Conservation (phyloP, 345 rosid genomes). For the Syzygium oleosum region DNA sequence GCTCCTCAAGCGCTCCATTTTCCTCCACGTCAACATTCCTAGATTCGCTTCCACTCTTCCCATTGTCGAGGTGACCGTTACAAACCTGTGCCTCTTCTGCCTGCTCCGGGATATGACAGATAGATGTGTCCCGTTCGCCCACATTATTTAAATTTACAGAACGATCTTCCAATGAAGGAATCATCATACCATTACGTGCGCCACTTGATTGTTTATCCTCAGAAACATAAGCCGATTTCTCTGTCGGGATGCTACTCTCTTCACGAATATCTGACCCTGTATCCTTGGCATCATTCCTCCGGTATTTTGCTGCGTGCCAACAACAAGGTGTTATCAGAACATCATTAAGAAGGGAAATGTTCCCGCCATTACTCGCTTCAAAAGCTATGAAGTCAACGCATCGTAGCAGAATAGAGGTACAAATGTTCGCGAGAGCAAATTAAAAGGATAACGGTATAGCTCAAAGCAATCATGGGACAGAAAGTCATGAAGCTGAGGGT, state of each 20-base stretch:
- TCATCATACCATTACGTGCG: conserved; percentile 10
- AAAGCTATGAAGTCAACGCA: not conserved
- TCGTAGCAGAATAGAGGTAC: not conserved
- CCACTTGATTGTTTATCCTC: conserved; percentile 21
- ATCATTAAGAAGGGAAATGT: conserved; percentile 4
- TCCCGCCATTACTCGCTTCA: not conserved
- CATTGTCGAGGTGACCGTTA: conserved; percentile 10
- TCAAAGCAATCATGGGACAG: not conserved
- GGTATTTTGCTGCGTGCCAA: conserved; percentile 38
- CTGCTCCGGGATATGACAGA: conserved; percentile 12
- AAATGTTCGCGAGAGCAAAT: not conserved
- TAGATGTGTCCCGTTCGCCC: conserved; percentile 3
- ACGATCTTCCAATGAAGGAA: conserved; percentile 15
- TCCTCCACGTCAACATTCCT: not conserved
- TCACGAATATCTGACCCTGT: conserved; percentile 14
- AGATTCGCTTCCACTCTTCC: conserved; percentile 6
- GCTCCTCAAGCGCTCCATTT: conserved; percentile 5
- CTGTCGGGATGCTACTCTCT: conserved; percentile 12
- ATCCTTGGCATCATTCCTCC: conserved; percentile 18
- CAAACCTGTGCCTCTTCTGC: not conserved
- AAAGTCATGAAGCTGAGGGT: not conserved
- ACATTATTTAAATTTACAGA: conserved; percentile 11
- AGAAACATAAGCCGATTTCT: conserved; percentile 8
- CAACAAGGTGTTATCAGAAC: not conserved
- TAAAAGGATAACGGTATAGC: not conserved